Percentiles rank a stretch among this genome's conserved stretches.
Conservation (phyloP, 1,284 basidiomycete species). For the Moesziomyces globuligerus region DNA sequence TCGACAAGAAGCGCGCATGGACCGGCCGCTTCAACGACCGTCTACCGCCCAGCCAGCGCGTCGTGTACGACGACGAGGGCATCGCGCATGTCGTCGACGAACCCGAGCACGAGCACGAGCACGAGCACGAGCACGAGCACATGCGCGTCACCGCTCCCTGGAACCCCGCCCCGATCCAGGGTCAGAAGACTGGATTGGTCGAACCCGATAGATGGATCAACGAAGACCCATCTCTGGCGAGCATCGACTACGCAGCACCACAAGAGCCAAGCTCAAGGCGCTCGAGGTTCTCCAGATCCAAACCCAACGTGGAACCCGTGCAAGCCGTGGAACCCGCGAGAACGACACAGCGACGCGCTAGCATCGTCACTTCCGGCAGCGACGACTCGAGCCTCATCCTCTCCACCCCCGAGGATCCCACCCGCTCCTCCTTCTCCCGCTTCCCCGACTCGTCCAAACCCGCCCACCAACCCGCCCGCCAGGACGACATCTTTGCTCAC, state of each 20-base stretch:
- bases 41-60: slow-evolving; percentile 24
- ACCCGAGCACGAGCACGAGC: neutral
- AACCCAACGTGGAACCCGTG: neutral
- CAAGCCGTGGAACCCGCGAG: neutral
- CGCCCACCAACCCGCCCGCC: neutral
- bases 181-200: slow-evolving; percentile 23
- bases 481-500: slow-evolving; percentile 30
- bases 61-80: slow-evolving; percentile 54
- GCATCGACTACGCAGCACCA: slow-evolving; percentile 5
- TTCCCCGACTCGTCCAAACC: neutral
- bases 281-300: slow-evolving; percentile 4
- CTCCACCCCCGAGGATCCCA: slow-evolving; percentile 9
- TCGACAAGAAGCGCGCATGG: slow-evolving; percentile 48
- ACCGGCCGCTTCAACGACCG: slow-evolving; percentile 47
- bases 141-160: slow-evolving; percentile 4
- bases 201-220: slow-evolving; percentile 40
- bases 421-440: neutral
- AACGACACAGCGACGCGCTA: neutral
- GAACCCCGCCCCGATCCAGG: slow-evolving; percentile 1
- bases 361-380: neutral
- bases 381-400: slow-evolving; percentile 3
- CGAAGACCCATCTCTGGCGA: slow-evolving; percentile 5
- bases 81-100: slow-evolving; percentile 32
- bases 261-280: slow-evolving; percentile 6
- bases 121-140: slow-evolving; percentile 4